phyloP scores from a whole-genome alignment of 768 basidiomycete genomes.

The Mycena belliarum region DNA sequence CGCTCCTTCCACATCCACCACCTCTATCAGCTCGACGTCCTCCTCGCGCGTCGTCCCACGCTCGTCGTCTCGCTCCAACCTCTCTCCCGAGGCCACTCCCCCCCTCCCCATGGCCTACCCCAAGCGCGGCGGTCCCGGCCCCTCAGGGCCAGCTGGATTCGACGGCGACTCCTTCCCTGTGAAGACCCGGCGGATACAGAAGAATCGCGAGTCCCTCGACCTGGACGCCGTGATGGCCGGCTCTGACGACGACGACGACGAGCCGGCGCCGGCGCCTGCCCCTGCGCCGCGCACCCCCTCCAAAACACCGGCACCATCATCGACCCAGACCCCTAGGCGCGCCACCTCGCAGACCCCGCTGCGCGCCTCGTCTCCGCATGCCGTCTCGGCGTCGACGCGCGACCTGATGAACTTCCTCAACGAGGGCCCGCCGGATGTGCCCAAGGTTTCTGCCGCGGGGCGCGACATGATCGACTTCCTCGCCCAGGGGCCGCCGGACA shows the following conservation, averaged over 20 bases:
- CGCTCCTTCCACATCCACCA: slow-evolving; percentile 36
- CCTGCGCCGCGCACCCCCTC: slow-evolving; percentile 24
- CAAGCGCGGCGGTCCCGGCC: slow-evolving; percentile 32
- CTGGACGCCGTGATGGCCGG: slow-evolving; percentile 74
- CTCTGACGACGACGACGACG: slow-evolving; percentile 59
- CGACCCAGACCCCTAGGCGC: slow-evolving; percentile 25
- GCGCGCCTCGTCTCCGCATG: slow-evolving; percentile 25
- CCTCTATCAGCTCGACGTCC: slow-evolving; percentile 28
- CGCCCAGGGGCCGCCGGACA: slow-evolving; percentile 55
- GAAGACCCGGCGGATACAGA: slow-evolving; percentile 53
- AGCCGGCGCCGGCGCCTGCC: slow-evolving; percentile 11
- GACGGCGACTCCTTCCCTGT: slow-evolving; percentile 39
- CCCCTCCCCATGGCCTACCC: slow-evolving; percentile 22
- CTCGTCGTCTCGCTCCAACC: slow-evolving; percentile 31
- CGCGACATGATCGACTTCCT: slow-evolving; percentile 59
- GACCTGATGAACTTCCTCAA: slow-evolving; percentile 60
- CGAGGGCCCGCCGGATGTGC: slow-evolving; percentile 51
- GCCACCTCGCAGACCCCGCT: no score
- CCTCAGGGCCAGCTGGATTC: slow-evolving; percentile 24
- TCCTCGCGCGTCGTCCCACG: slow-evolving; percentile 21
- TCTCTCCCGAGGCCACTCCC: slow-evolving; percentile 25
- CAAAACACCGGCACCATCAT: slow-evolving; percentile 16
- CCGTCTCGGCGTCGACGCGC: slow-evolving; percentile 46
- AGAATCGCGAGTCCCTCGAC: slow-evolving; percentile 68
- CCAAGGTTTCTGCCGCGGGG: slow-evolving; percentile 44